Evolutionary conservation across 768 basidiomycete genomes (phyloP).

Genomic region (Sistotremastrum niveocremeum): DNA sequence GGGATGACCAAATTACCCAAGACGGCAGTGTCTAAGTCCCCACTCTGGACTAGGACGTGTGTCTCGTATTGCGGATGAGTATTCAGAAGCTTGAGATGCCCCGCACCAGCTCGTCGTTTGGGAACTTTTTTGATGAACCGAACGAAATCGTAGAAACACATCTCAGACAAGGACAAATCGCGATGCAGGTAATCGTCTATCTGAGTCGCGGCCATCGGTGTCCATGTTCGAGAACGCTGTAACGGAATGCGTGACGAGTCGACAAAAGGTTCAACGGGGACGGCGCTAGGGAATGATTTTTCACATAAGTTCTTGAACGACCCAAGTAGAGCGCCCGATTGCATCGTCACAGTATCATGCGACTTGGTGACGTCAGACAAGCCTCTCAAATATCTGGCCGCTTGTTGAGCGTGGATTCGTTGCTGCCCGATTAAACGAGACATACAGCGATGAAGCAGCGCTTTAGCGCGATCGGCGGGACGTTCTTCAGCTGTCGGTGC

Average conservation of each 20-base stretch:
- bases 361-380: slow-evolving; percentile 14
- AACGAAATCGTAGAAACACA: slow-evolving; percentile 19
- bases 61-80: slow-evolving; percentile 3
- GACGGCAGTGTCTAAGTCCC: not conserved
- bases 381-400: slow-evolving; percentile 17
- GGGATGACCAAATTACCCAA: slow-evolving; percentile 3
- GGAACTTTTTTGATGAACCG: slow-evolving; percentile 1
- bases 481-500: not conserved
- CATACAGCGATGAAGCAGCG: slow-evolving; percentile 19
- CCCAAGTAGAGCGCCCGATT: no score
- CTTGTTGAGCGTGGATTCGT: slow-evolving; percentile 23
- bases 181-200: slow-evolving; percentile 17
- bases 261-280: no score
- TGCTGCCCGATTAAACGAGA: slow-evolving; percentile 17
- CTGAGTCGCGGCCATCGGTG: no score
- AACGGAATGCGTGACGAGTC: no score
- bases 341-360: slow-evolving; percentile 17
- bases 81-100: not conserved
- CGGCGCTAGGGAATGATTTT: no score
- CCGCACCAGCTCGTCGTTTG: no score
- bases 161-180: slow-evolving; percentile 3
- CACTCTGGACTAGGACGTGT: slow-evolving; percentile 7
- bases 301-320: no score
- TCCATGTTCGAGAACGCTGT: no score
- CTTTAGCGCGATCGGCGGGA: slow-evolving; percentile 8